phyloP scores from a whole-genome alignment of 2,329 filamentous ascomycete species.

The Nemania abortiva region DNA sequence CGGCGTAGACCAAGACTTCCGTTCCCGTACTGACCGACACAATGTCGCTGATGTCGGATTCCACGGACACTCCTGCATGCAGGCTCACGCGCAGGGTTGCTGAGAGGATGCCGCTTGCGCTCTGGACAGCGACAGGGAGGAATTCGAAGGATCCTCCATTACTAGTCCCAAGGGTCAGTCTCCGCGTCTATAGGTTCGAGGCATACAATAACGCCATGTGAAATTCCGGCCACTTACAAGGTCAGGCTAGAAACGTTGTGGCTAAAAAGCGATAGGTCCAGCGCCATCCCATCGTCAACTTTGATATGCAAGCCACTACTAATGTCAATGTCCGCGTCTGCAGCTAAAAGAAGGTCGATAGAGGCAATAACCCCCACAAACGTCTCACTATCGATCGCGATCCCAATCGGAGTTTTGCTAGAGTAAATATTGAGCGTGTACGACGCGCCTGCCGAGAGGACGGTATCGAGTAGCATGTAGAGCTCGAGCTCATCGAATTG shows the following conservation, averaged over 20 bases:
- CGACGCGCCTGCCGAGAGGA: conserved; percentile 56
- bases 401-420: conserved; percentile 58
- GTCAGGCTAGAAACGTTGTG: conserved; percentile 60
- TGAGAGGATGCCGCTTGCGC: conserved; percentile 57
- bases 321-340: conserved; percentile 61
- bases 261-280: conserved; percentile 64
- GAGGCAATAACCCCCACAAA: conserved; percentile 62
- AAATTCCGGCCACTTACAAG: conserved; percentile 57
- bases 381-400: conserved; percentile 55
- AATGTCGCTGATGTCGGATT: conserved; percentile 44
- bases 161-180: conserved; percentile 47
- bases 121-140: conserved; percentile 64
- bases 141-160: conserved; percentile 68
- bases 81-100: conserved; percentile 62
- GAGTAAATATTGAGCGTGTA: conserved; percentile 64
- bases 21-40: conserved; percentile 57
- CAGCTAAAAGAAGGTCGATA: conserved; percentile 65
- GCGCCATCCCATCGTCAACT: conserved; percentile 61
- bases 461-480: conserved; percentile 62
- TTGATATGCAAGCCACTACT: conserved; percentile 67
- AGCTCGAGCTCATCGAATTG: conserved; percentile 65
- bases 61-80: conserved; percentile 56
- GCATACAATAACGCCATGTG: neutral
- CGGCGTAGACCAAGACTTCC: conserved; percentile 61
- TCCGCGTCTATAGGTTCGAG: neutral